phyloP scores from a whole-genome alignment of 2,329 filamentous ascomycete genomes.

The Sarocladium strictum region DNA sequence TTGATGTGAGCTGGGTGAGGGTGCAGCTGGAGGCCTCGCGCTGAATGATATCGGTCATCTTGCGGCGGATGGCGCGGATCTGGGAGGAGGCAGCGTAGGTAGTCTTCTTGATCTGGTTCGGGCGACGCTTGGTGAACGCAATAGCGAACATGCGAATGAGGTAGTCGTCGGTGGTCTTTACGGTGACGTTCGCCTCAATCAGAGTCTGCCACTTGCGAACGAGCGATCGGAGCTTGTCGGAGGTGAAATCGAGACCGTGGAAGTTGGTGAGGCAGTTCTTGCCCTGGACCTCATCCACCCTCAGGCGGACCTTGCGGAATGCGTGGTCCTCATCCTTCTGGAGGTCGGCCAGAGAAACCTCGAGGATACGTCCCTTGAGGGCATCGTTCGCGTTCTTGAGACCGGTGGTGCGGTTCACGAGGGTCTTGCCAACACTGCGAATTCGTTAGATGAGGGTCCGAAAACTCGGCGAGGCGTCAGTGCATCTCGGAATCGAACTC shows the following conservation, averaged over 20 bases:
- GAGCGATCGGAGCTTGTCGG: conserved; percentile 98
- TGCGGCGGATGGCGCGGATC: conserved; percentile 96
- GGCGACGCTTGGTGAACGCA: conserved; percentile 97
- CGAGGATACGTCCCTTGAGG: conserved; percentile 97
- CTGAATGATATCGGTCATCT: conserved; percentile 99
- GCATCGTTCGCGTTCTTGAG: conserved; percentile 99
- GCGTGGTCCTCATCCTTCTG: conserved; percentile 99
- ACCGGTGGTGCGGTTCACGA: conserved; percentile 99
- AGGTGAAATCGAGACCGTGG: conserved; percentile 99
- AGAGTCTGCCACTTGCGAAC: conserved; percentile 99
- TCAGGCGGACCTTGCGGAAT: conserved; percentile 99
- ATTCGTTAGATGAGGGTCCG: conserved; percentile 8
- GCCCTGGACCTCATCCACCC: conserved; percentile 97
- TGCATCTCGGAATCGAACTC: conserved; percentile 40
- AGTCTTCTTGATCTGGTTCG: conserved; percentile 99
- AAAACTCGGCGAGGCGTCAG: background rate
- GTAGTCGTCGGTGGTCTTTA: conserved; percentile 99
- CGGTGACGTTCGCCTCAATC: conserved; percentile 98
- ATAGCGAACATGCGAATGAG: conserved; percentile 98
- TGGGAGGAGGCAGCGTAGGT: conserved; percentile 96
- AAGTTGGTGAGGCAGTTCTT: conserved; percentile 99
- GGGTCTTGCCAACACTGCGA: conserved; percentile 94
- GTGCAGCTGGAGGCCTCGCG: conserved; percentile 93
- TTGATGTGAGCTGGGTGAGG: conserved; percentile 91
- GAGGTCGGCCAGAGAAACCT: conserved; percentile 97